Evolutionary conservation across 2,329 filamentous ascomycete species (phyloP).

Genomic region (Dothistroma septosporum): DNA sequence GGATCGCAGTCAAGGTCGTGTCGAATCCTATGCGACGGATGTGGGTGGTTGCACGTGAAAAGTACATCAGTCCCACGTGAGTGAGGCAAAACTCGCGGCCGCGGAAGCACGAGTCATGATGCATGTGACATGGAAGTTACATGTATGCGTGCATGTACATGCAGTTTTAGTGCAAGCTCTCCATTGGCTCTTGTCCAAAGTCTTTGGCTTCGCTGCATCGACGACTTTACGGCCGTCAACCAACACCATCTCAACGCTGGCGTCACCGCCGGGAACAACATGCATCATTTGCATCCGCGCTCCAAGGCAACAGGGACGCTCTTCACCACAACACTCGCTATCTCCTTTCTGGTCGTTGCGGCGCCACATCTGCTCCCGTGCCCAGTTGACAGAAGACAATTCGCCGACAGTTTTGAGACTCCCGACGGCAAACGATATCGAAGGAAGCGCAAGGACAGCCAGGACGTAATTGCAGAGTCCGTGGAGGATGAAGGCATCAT

Average conservation of each 20-base stretch:
- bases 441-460: constrained; percentile 28
- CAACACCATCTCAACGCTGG: neutral
- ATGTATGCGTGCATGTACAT: neutral
- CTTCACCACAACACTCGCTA: constrained; percentile 85
- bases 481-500: neutral
- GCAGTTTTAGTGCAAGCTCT: neutral
- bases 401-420: constrained; percentile 59
- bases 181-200: neutral
- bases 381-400: constrained; percentile 69
- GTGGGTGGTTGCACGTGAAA: neutral
- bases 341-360: constrained; percentile 87
- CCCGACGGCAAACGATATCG: constrained; percentile 41
- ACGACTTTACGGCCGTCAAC: neutral
- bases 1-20: neutral
- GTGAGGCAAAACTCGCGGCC: neutral
- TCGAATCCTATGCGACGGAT: neutral
- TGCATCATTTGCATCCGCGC: constrained; percentile 73
- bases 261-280: constrained; percentile 4
- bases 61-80: neutral
- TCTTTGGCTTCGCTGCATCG: constrained; percentile 5
- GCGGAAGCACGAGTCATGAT: neutral
- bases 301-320: constrained; percentile 90
- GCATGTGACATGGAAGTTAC: neutral
- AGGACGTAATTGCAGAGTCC: constrained; percentile 9
- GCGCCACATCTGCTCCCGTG: constrained; percentile 89